Evolutionary conservation across 768 basidiomycete genomes (phyloP).

Genomic region (Suillus hirtellus): DNA sequence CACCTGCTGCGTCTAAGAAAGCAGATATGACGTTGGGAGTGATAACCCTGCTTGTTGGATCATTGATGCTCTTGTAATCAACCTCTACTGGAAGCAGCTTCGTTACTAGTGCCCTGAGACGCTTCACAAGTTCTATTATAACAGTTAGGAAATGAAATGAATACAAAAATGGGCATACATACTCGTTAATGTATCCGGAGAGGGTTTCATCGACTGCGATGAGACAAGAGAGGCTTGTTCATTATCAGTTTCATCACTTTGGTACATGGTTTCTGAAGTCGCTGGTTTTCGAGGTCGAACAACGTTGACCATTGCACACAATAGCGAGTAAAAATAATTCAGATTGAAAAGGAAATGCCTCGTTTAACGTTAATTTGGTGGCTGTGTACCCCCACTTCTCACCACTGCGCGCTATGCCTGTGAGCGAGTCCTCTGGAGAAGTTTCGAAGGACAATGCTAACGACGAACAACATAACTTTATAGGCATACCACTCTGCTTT

Average conservation of each 20-base stretch:
- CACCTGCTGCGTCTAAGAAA: constrained; percentile 80
- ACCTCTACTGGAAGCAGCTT: constrained; percentile 82
- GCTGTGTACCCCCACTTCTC: constrained; percentile 32
- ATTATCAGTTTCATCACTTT: constrained; percentile 24
- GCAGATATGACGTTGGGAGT: constrained; percentile 78
- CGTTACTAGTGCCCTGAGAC: constrained; percentile 74
- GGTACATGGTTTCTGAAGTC: constrained; percentile 23
- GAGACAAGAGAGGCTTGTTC: constrained; percentile 51
- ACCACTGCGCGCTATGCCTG: constrained; percentile 46
- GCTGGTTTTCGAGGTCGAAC: background rate
- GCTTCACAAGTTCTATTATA: constrained; percentile 70
- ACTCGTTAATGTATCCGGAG: constrained; percentile 80
- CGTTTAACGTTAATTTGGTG: constrained; percentile 8
- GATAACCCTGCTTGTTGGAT: constrained; percentile 81
- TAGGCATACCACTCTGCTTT: constrained; percentile 97
- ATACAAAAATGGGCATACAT: constrained; percentile 24
- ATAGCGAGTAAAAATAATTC: no score
- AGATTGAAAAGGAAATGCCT: background rate
- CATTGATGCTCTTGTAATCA: constrained; percentile 59
- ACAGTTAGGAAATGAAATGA: background rate
- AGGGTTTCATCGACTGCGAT: constrained; percentile 49
- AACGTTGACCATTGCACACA: constrained; percentile 6
- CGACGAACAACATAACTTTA: background rate
- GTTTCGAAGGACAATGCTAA: constrained; percentile 4
- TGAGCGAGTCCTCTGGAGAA: constrained; percentile 33